Conservation (phyloP, 2,329 filamentous ascomycete genomes). For the Biscogniauxia sp. region DNA sequence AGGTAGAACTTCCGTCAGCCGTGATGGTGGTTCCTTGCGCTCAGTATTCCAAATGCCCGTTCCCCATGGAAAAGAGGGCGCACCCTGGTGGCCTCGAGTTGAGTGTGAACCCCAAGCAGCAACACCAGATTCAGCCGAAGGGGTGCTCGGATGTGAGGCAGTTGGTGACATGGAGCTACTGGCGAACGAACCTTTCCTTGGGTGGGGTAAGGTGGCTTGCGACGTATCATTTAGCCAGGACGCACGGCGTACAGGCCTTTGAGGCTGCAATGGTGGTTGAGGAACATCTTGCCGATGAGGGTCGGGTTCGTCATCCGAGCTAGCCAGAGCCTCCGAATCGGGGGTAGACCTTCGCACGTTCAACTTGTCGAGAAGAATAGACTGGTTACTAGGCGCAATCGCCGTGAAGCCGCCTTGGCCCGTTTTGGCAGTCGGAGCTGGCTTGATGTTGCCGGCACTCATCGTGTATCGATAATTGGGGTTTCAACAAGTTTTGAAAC, state of each 20-base stretch:
- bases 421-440: conserved; percentile 50
- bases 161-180: conserved; percentile 76
- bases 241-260: conserved; percentile 66
- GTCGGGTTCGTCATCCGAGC: conserved; percentile 89
- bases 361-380: conserved; percentile 70
- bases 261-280: conserved; percentile 47
- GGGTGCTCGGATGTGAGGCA: conserved; percentile 77
- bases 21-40: conserved; percentile 72
- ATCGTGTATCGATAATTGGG: conserved; percentile 37
- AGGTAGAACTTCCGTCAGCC: conserved; percentile 70
- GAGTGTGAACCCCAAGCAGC: conserved; percentile 56
- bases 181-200: conserved; percentile 74
- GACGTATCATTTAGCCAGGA: conserved; percentile 87
- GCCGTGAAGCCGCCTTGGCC: conserved; percentile 45
- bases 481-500: conserved; percentile 8
- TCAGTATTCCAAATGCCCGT: conserved; percentile 81
- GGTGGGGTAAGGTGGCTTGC: conserved; percentile 54
- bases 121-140: conserved; percentile 61
- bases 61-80: conserved; percentile 66
- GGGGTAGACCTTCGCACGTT: conserved; percentile 82
- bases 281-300: conserved; percentile 55
- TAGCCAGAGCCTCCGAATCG: conserved; percentile 89
- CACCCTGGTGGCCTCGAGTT: conserved; percentile 44
- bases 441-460: conserved; percentile 51
- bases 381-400: conserved; percentile 57